Evolutionary conservation across 192 early-diverging fungal genomes (phyloP), one percentile per base, ranked within the genome.

Genomic region (Dimargaris cristalligena): DNA sequence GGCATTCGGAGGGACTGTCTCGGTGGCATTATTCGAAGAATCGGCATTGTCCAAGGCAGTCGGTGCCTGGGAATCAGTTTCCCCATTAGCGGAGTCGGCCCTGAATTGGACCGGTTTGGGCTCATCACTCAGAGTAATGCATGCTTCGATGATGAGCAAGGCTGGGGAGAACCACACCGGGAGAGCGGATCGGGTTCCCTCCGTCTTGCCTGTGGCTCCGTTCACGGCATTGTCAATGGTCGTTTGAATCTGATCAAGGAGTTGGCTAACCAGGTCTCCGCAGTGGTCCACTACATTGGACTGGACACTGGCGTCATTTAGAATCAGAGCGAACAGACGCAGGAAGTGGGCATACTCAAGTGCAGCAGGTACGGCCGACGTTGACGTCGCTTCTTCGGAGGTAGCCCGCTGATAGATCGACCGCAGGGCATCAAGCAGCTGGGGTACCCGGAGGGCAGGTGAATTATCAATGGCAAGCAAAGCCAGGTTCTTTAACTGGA

Each of bases 291-390:
- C 48, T 29, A 77, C 62, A 30, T 66, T 69, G 20, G 70, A 56
- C 46, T 83, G 79, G 47, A 83, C 75, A 28, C 50, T 52, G 0
- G 60, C 47, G 32, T 90, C 87, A 33, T 69, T 71, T 23, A 82
- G 66, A 30, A 88, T 52, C 14, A 85, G 60, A 14, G 79, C 83
- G 47, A 83, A 60, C 30, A 85, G 60, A n/a, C 78, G 79, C 45
- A 82, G 61, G 14, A 33, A 51, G 4, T 58, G 47, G 10, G 45
- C 45, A 11, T 46, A 46, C 45, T 22, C 20, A 22, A 22, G 45
- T 22, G 18, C 23, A 2, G 45, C 45, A 3, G 45, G 23, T 22
- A 46, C 23, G 10, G 10, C 11, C 45, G 45, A 3, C 2, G 2
- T 22, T 10, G n/a, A n/a, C n/a, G n/a, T n/a, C n/a, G n/a, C n/a